Evolutionary conservation across 2,329 filamentous ascomycete genomes (phyloP).

Genomic region (Penicillium hesseltinei): DNA sequence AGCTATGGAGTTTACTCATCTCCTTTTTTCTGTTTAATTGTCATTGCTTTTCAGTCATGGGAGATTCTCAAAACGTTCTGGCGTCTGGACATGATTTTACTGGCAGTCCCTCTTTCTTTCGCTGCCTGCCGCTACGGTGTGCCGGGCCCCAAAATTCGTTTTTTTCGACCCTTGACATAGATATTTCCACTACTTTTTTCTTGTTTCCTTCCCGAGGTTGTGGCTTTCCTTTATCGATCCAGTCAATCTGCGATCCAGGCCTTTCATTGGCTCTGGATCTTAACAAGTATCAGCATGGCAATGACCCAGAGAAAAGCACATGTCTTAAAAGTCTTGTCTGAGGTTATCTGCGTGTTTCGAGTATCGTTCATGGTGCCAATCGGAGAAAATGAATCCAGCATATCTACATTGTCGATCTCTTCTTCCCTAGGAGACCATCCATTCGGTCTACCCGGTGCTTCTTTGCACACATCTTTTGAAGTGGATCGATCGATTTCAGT

Average conservation of each 20-base stretch:
- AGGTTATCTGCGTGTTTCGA: constrained; percentile 9
- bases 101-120: constrained; percentile 30
- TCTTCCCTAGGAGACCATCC: background rate
- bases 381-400: constrained; percentile 3
- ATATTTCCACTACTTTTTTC: constrained; percentile 23
- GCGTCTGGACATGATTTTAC: constrained; percentile 38
- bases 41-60: constrained; percentile 28
- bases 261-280: constrained; percentile 17
- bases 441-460: background rate
- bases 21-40: constrained; percentile 12
- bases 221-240: constrained; percentile 18
- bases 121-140: constrained; percentile 31
- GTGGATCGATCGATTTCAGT: constrained; percentile 7
- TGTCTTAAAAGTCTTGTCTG: constrained; percentile 22
- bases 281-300: constrained; percentile 32
- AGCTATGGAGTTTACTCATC: constrained; percentile 22
- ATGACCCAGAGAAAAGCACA: constrained; percentile 23
- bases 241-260: constrained; percentile 17
- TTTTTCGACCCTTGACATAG: constrained; percentile 33
- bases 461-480: constrained; percentile 1
- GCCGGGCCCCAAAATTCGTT: constrained; percentile 28
- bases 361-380: background rate
- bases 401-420: background rate
- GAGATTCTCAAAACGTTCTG: constrained; percentile 34
- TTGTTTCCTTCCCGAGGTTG: constrained; percentile 13